A percentile compares a stretch with the other conserved stretches of the same genome.
These are phyloP conservation scores for Potentilla sterilis DNA, from an alignment of 306 rosid species.

Conservation along the genomic window DNA sequence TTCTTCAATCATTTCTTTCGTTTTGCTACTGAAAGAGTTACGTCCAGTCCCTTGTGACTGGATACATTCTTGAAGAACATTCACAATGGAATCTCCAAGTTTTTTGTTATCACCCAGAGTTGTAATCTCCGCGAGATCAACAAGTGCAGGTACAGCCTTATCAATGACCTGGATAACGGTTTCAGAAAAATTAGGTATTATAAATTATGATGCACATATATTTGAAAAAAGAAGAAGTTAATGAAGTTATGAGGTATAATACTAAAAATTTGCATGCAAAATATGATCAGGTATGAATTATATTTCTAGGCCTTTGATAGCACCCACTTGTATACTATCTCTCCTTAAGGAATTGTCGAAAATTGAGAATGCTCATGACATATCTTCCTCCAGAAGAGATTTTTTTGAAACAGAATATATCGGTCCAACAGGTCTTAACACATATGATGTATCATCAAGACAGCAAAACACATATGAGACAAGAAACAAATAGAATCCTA, in stretches of 20 bases:
- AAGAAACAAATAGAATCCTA: not conserved
- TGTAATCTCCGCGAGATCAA: conserved; percentile 89
- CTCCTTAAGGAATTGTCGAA: not conserved
- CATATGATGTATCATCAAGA: not conserved
- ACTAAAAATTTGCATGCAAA: not conserved
- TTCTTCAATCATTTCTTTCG: conserved; percentile 86
- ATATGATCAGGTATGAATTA: not conserved
- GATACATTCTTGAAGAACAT: conserved; percentile 83
- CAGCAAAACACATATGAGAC: not conserved
- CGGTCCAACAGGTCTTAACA: not conserved
- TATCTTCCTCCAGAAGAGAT: not conserved
- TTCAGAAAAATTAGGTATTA: not conserved
- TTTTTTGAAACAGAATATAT: not conserved
- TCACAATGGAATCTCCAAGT: conserved; percentile 81
- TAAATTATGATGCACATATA: not conserved
- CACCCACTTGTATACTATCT: not conserved
- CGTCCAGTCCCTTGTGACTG: conserved; percentile 78
- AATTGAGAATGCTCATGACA: not conserved
- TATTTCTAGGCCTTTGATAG: not conserved
- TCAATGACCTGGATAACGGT: conserved; percentile 59
- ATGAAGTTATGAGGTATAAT: not conserved
- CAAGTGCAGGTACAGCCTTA: conserved; percentile 85
- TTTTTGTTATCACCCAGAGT: conserved; percentile 87
- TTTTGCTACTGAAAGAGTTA: conserved; percentile 49
- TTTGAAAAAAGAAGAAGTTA: not conserved